Evolutionary conservation across 345 rosid species (phyloP).

Genomic region (Arabis hirsuta): DNA sequence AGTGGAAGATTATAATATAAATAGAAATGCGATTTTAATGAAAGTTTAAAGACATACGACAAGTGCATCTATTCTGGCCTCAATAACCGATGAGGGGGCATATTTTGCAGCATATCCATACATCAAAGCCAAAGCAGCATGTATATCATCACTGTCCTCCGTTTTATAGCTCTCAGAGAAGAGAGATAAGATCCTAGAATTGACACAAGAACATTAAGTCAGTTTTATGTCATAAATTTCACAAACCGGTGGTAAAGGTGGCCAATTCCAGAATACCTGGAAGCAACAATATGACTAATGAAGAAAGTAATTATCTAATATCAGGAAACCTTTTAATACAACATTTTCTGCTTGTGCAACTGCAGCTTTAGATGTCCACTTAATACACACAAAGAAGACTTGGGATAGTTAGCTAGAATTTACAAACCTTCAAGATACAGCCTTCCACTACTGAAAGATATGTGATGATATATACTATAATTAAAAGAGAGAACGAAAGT

Average conservation of each 20-base stretch:
- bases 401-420: slow-evolving; percentile 19
- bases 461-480: slow-evolving; percentile 11
- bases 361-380: slow-evolving; percentile 5
- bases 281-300: slow-evolving; percentile 20
- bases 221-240: slow-evolving; percentile 8
- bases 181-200: slow-evolving; percentile 77
- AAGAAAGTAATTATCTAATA: slow-evolving; percentile 20
- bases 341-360: slow-evolving; percentile 13
- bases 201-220: slow-evolving; percentile 39
- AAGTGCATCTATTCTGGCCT: slow-evolving; percentile 97
- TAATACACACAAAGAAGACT: slow-evolving; percentile 10
- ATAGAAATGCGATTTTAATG: slow-evolving; percentile 5
- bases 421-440: slow-evolving; percentile 6
- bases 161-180: slow-evolving; percentile 75
- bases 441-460: slow-evolving; percentile 10
- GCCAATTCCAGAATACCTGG: slow-evolving; percentile 16
- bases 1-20: slow-evolving; percentile 20
- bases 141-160: slow-evolving; percentile 95
- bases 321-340: slow-evolving; percentile 16
- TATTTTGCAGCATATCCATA: slow-evolving; percentile 99
- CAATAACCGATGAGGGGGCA: slow-evolving; percentile 95
- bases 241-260: slow-evolving; percentile 13
- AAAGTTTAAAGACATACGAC: slow-evolving; percentile 62
- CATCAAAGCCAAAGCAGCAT: slow-evolving; percentile 99
- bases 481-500: background rate